Evolutionary conservation across 2,329 filamentous ascomycete genomes (phyloP).

Genomic region (Camillea tinctor): DNA sequence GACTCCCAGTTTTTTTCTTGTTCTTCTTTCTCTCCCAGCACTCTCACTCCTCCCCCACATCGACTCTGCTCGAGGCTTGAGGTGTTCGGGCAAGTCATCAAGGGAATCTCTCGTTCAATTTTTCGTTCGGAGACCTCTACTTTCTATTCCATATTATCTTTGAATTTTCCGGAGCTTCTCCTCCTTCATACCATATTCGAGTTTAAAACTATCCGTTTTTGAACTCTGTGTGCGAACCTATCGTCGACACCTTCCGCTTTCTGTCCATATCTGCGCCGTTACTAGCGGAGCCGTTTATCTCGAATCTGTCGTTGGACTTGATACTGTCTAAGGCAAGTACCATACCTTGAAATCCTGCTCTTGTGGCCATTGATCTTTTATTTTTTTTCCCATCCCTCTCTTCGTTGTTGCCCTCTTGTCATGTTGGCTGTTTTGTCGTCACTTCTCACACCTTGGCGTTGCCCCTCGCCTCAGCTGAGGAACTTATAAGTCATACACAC

Average conservation of each 20-base stretch:
- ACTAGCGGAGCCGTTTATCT: background rate
- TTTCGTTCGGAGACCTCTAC: slow-evolving; percentile 18
- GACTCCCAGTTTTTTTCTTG: background rate
- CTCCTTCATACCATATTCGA: background rate
- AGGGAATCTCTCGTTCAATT: slow-evolving; percentile 21
- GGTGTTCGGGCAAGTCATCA: slow-evolving; percentile 10
- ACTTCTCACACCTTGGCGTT: background rate
- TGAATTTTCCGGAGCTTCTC: slow-evolving; percentile 15
- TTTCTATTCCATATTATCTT: slow-evolving; percentile 15
- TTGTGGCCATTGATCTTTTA: background rate
- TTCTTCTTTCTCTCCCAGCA: background rate
- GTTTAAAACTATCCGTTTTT: background rate
- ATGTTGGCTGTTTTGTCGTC: background rate
- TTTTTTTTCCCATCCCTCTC: too few relatives aligned
- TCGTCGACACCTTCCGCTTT: background rate
- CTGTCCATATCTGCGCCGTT: background rate
- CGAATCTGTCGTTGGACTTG: background rate
- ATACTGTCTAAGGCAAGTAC: background rate
- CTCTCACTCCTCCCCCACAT: background rate
- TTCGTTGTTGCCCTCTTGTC: background rate
- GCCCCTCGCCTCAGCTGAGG: background rate
- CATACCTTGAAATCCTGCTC: background rate
- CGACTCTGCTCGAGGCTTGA: slow-evolving; percentile 9
- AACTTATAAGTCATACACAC: background rate
- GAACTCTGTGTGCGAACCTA: background rate